Conservation (phyloP, 2,329 filamentous ascomycete species). For the Stromatinia cepivora region DNA sequence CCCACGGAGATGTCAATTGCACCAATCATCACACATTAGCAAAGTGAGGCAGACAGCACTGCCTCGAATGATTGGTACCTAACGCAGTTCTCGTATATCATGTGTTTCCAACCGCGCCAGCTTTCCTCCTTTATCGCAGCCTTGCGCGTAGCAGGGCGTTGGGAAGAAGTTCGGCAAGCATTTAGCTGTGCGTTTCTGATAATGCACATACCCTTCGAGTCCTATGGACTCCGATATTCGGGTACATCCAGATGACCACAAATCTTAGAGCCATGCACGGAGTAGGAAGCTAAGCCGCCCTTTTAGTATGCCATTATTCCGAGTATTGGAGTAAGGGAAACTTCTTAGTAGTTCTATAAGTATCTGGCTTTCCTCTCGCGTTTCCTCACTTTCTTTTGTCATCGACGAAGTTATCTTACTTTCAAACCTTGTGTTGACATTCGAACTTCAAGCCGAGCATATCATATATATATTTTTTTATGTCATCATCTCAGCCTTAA, state of each 20-base stretch:
- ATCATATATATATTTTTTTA: background rate
- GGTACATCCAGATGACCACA: constrained; percentile 2
- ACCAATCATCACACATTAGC: background rate
- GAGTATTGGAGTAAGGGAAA: background rate
- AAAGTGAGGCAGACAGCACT: constrained; percentile 14
- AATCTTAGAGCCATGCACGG: constrained; percentile 4
- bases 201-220: background rate
- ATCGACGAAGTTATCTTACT: constrained; percentile 12
- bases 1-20: background rate
- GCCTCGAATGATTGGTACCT: background rate
- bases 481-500: constrained; percentile 4
- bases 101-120: background rate
- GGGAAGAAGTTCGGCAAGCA: background rate
- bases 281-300: constrained; percentile 8
- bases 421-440: background rate
- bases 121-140: background rate
- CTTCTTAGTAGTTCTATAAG: background rate
- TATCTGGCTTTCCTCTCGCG: background rate
- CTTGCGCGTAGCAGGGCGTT: constrained; percentile 12
- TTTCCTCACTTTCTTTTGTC: background rate
- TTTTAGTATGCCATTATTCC: background rate
- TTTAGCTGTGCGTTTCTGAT: background rate
- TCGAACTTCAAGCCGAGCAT: background rate
- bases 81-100: background rate
- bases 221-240: constrained; percentile 2